Conservation (phyloP, 2,329 filamentous ascomycete genomes). For the Talaromyces sp. region DNA sequence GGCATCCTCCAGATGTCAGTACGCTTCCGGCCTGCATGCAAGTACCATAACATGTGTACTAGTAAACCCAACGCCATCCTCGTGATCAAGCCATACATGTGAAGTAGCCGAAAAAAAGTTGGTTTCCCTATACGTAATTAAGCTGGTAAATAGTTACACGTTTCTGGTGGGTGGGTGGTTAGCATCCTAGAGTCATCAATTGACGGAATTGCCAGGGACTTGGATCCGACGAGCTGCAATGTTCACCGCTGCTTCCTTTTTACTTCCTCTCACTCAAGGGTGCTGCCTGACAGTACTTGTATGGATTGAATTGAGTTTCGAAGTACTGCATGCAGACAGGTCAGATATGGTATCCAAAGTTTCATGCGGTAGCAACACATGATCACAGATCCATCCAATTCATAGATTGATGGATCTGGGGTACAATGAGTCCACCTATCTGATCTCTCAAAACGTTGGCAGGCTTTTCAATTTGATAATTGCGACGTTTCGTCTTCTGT, state of each 20-base stretch:
- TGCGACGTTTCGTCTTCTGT: neutral
- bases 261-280: neutral
- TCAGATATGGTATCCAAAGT: neutral
- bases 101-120: neutral
- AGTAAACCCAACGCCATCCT: neutral
- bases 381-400: neutral
- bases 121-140: neutral
- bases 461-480: neutral
- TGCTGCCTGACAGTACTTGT: too few relatives aligned
- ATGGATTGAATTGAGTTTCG: neutral
- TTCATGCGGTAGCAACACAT: neutral
- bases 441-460: neutral
- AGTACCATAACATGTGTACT: too few relatives aligned
- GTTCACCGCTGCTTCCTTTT: neutral
- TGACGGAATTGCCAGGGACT: neutral
- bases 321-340: neutral
- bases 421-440: neutral
- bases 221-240: neutral
- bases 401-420: neutral
- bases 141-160: neutral
- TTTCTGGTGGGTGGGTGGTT: neutral
- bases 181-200: neutral
- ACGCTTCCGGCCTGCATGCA: neutral
- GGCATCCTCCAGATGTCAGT: neutral
- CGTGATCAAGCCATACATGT: neutral